A percentile compares a stretch with the other conserved stretches of the same genome.
These are phyloP conservation scores for Actinidia polygama DNA, from an alignment of 179 eudicot species.

Conservation along the genomic window DNA sequence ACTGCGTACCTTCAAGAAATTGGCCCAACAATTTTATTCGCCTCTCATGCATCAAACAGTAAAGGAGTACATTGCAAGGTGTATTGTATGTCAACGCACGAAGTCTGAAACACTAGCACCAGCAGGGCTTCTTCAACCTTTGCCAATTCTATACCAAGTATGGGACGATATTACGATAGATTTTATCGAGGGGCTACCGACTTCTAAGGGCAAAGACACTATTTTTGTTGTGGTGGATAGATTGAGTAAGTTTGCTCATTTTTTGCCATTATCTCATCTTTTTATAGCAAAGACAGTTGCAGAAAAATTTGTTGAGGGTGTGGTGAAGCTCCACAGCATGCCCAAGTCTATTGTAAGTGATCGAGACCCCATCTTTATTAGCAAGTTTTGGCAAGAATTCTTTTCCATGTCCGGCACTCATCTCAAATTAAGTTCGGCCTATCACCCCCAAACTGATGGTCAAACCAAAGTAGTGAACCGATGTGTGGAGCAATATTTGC, in stretches of 20 bases:
- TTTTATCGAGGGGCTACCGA: neutral
- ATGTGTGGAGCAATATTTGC: too few relatives aligned
- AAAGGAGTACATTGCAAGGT: neutral
- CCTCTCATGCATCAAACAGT: too few relatives aligned
- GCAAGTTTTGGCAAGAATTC: too few relatives aligned
- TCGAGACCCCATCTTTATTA: too few relatives aligned
- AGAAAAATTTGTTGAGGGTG: neutral
- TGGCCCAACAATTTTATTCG: too few relatives aligned
- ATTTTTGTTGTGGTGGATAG: neutral
- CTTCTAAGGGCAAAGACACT: neutral
- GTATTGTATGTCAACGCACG: neutral
- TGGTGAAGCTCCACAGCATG: too few relatives aligned
- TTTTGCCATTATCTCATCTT: neutral
- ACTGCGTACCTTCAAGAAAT: neutral
- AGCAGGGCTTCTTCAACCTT: neutral
- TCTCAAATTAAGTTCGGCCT: too few relatives aligned
- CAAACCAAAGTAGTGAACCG: too few relatives aligned
- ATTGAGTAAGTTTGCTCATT: neutral
- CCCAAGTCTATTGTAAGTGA: too few relatives aligned
- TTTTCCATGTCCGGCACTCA: too few relatives aligned
- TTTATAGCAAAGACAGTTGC: neutral
- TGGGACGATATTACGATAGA: conserved; percentile 8
- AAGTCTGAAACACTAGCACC: too few relatives aligned
- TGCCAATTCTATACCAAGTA: neutral
- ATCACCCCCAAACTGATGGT: too few relatives aligned